These are phyloP conservation scores for Anacardium occidentale DNA, from an alignment of 345 rosid species.

Conservation along the genomic window DNA sequence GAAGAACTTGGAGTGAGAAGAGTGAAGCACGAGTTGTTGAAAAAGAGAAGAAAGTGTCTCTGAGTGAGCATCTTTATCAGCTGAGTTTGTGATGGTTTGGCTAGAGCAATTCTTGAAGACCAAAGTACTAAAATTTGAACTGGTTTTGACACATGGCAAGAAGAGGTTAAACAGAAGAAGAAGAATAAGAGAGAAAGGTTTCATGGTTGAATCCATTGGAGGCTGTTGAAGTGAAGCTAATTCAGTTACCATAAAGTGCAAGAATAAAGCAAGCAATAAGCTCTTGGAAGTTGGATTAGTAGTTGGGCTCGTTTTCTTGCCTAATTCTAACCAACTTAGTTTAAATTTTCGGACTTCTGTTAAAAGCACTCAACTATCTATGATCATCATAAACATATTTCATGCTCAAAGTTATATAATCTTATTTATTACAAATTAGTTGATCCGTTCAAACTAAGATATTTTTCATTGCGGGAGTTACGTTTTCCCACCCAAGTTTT, in stretches of 20 bases:
- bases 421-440: too few species aligned
- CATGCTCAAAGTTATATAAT: too few species aligned
- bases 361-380: too few species aligned
- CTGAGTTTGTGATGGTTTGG: slow-evolving; percentile 20
- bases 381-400: too few species aligned
- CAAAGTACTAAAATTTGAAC: slow-evolving; percentile 43
- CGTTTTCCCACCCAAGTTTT: too few species aligned
- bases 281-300: background rate
- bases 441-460: too few species aligned
- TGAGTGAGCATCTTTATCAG: slow-evolving; percentile 29
- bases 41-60: slow-evolving; percentile 45
- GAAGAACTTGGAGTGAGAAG: slow-evolving; percentile 51
- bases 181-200: slow-evolving; percentile 21
- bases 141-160: slow-evolving; percentile 17
- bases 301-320: slow-evolving; percentile 10
- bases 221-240: background rate
- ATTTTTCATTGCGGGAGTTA: too few species aligned
- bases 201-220: slow-evolving; percentile 26
- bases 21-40: slow-evolving; percentile 41
- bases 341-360: too few species aligned
- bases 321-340: slow-evolving; percentile 15
- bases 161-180: slow-evolving; percentile 20
- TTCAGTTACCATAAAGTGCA: background rate
- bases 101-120: slow-evolving; percentile 52
- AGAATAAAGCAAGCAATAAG: background rate